Evolutionary conservation across 129 eudicot species (phyloP), one percentile per base, ranked within the genome.

Genomic region (Flaveria robusta): DNA sequence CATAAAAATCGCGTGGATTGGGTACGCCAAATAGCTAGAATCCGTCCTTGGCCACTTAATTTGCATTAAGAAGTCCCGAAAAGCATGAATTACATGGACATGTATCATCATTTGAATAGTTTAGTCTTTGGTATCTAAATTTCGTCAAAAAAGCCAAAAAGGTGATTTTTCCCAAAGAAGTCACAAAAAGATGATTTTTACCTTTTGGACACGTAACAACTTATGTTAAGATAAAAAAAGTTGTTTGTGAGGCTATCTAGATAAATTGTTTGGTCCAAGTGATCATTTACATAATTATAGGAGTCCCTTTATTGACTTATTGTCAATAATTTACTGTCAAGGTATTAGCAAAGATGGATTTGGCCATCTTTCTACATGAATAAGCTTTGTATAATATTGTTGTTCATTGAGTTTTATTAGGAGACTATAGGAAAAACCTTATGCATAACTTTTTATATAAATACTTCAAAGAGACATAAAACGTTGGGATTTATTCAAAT

Each of bases 401-500:
- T 13, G 11, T 8, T 43, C 14, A 23, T 58, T 23, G 37, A 58
- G 37, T 22, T 7, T 15, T 16, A 34, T 64, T 46, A 64, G 15
- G 7, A 29, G 45, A 64, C 15, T 16, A 66, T 39, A 66, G 13
- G 18, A 18, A 41, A 66, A 66, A 66, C 7, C 12, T 37, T 66
- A 66, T n/a, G 24, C 47, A 14, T 31, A 31, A 66, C 51, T 8
- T 10, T 18, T 37, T 66, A n/a, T 66, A 34, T 37, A 18, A 5
- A 34, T 34, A 66, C 16, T 37, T 66, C 24, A 55, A 34, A 59
- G 9, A 74, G 42, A 43, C 76, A 54, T 56, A 55, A 58, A 39
- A 31, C 18, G 10, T n/a, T 26, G 29, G 18, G 9, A 72, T 51
- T 72, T 72, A 79, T 79, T 79, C 47, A 63, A 72, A 47, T 60